These are phyloP conservation scores for Carex sylvatica DNA, from an alignment of 202 grass and related monocot genomes.

Conservation along the genomic window DNA sequence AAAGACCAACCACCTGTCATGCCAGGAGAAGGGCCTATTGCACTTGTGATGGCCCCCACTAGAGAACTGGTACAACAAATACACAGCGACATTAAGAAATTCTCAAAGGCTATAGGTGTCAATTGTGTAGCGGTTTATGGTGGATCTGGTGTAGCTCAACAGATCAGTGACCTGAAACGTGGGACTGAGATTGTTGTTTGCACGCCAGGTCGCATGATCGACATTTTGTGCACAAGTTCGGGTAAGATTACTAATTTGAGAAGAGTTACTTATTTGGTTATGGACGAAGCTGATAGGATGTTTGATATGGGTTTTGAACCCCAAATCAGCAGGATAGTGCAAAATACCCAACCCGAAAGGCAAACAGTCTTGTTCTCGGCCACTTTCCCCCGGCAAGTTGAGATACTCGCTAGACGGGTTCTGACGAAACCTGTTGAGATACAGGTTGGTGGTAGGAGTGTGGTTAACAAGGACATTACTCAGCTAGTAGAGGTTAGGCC, in stretches of 20 bases:
- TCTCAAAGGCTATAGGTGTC: constrained; percentile 74
- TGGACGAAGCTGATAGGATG: constrained; percentile 99
- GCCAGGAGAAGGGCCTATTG: constrained; percentile 88
- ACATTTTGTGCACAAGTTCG: constrained; percentile 85
- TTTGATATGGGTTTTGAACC: constrained; percentile 99
- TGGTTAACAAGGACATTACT: constrained; percentile 89
- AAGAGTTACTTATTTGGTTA: constrained; percentile 84
- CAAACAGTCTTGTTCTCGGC: constrained; percentile 95
- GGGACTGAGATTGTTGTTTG: constrained; percentile 94
- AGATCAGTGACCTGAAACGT: constrained; percentile 93
- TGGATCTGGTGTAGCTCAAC: constrained; percentile 93
- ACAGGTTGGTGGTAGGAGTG: constrained; percentile 92
- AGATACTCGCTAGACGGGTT: constrained; percentile 83
- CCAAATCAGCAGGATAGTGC: constrained; percentile 82
- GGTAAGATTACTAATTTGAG: constrained; percentile 96
- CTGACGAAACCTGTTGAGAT: constrained; percentile 85
- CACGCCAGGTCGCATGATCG: constrained; percentile 93
- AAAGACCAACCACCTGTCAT: constrained; percentile 84
- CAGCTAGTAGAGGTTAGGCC: constrained; percentile 86
- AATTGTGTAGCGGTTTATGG: constrained; percentile 93
- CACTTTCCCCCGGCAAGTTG: constrained; percentile 90
- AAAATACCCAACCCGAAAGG: constrained; percentile 81
- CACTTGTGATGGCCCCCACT: constrained; percentile 92
- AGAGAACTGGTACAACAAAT: constrained; percentile 96
- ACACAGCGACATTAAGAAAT: constrained; percentile 88